Evolutionary conservation across 164 flowering plant genomes (phyloP), one percentile per base, ranked within the genome.

Genomic region (Paratinospora sagittata): DNA sequence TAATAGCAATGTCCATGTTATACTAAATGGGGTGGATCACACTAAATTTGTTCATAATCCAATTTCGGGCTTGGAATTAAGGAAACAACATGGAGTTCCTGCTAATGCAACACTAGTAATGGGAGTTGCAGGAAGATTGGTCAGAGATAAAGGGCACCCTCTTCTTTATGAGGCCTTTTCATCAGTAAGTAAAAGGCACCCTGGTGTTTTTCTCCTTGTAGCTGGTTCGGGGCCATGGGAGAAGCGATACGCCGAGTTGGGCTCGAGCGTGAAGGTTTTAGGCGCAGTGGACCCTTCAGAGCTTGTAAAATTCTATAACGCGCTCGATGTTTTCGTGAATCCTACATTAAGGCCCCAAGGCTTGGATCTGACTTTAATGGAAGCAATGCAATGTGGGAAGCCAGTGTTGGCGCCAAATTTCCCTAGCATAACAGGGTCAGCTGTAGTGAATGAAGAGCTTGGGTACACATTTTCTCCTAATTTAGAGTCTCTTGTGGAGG

Each of bases 321-420:
- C 88, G 0, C 62, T 89, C 8, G 89, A 89, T 58, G 72, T 87
- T 23, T 87, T 89, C 68, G 85, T 87, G 21, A 85, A 87, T 43
- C 93, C 88, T 2, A 89, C 89, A 0, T 47, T 87, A 67, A 81
- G 91, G 71, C 86, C 89, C 33, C 93, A 87, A 63, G 93, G 88
- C 36, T 81, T 89, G 27, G 89, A 89, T 68, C 81, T 83, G 13
- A 89, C 91, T 16, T 30, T 85, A 33, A 79, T 85, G 66, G 93
- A 89, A 70, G 89, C 89, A 8, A 87, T 89, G 89, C 81, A 73
- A 33, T 78, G 85, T 67, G 91, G 91, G 30, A 87, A 82, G 73
- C 83, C 91, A 0, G 81, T 89, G 39, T 13, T 89, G 78, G 60
- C 88, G 0, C 79, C 87, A 2, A 85, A 79, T 3, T 85, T 77